These are phyloP conservation scores for Aegilops bicornis DNA, from an alignment of 176 grass and related monocot genomes.

Conservation along the genomic window DNA sequence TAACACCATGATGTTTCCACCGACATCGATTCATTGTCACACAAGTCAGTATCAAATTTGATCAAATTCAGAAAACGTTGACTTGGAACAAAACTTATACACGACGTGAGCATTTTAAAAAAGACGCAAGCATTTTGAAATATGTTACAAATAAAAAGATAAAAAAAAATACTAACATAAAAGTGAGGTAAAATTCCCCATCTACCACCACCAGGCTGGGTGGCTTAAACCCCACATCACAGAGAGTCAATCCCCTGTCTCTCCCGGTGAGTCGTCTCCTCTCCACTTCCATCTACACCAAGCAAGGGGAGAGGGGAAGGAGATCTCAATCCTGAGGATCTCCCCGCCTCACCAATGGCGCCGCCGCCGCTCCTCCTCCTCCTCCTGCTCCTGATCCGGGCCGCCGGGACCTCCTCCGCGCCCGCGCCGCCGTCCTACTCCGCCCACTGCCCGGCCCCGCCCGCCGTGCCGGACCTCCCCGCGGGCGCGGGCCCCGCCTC, in stretches of 20 bases:
- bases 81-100: too few relatives aligned
- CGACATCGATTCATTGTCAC: too few relatives aligned
- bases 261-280: not conserved
- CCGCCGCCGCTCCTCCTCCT: not conserved
- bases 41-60: too few relatives aligned
- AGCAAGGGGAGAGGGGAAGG: not conserved
- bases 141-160: too few relatives aligned
- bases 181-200: not conserved
- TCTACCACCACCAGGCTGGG: not conserved
- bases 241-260: slow-evolving; percentile 1
- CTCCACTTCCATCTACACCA: not conserved
- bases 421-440: slow-evolving; percentile 35
- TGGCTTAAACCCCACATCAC: not conserved
- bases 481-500: not conserved
- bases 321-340: slow-evolving; percentile 21
- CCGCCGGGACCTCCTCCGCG: slow-evolving; percentile 12
- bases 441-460: slow-evolving; percentile 40
- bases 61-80: too few relatives aligned
- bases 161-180: too few relatives aligned
- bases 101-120: too few relatives aligned
- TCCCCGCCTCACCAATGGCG: slow-evolving; percentile 36
- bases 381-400: slow-evolving; percentile 5
- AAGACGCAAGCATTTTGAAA: too few relatives aligned
- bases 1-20: too few relatives aligned
- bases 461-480: slow-evolving; percentile 31